phyloP scores from a whole-genome alignment of 371 early-diverging fungal genomes.

The Lichtheimia ornata region DNA sequence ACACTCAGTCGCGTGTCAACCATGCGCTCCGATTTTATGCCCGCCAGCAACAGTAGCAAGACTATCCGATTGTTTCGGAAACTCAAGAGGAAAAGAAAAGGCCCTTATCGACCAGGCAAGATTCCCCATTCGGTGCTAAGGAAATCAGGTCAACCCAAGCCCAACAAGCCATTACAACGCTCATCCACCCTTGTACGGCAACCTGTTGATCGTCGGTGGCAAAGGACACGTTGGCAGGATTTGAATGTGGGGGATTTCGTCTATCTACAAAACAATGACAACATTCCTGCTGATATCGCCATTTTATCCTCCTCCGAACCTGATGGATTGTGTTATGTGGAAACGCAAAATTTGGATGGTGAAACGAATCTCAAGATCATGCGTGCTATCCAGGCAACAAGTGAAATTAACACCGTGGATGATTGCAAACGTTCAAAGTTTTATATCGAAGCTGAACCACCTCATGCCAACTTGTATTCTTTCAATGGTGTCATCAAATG shows the following conservation, averaged over 20 bases:
- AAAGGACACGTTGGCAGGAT: slow-evolving; percentile 73
- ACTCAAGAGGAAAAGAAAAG: slow-evolving; percentile 20
- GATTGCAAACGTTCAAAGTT: slow-evolving; percentile 61
- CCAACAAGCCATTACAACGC: neutral
- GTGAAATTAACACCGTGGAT: slow-evolving; percentile 42
- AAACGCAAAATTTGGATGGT: slow-evolving; percentile 88
- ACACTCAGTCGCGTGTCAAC: slow-evolving; percentile 19
- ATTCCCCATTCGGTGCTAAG: slow-evolving; percentile 52
- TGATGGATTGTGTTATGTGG: slow-evolving; percentile 74
- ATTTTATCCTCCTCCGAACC: slow-evolving; percentile 69
- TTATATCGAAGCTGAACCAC: slow-evolving; percentile 82
- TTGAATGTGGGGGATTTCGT: slow-evolving; percentile 93
- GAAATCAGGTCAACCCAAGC: slow-evolving; percentile 17
- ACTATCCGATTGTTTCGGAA: slow-evolving; percentile 14
- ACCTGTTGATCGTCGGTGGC: slow-evolving; percentile 50
- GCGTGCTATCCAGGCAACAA: slow-evolving; percentile 48
- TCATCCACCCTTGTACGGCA: slow-evolving; percentile 13
- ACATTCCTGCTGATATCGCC: slow-evolving; percentile 88
- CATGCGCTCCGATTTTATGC: slow-evolving; percentile 14
- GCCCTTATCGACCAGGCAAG: slow-evolving; percentile 54
- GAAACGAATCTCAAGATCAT: slow-evolving; percentile 83
- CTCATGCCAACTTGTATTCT: slow-evolving; percentile 75
- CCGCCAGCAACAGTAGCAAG: neutral
- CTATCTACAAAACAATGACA: slow-evolving; percentile 81
- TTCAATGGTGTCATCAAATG: slow-evolving; percentile 74